phyloP scores from a whole-genome alignment of 805 yeast species.

The Limtongia smithiae region DNA sequence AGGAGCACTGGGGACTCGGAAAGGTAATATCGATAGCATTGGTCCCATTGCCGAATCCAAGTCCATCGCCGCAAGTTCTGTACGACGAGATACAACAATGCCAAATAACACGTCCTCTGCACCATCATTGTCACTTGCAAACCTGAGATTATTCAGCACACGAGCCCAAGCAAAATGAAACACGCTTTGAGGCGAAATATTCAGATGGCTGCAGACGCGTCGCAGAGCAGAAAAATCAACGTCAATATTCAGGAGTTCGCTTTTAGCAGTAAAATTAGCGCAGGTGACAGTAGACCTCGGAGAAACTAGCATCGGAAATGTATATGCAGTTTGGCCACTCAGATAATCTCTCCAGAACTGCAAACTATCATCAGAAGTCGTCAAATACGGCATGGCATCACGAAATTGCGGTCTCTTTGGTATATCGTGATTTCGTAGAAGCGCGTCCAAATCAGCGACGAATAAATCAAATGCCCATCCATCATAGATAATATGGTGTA shows the following conservation, averaged over 20 bases:
- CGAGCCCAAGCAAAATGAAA: slow-evolving; percentile 28
- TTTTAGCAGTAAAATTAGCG: background rate
- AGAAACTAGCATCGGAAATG: slow-evolving; percentile 3
- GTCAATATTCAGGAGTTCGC: background rate
- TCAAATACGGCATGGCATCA: slow-evolving; percentile 4
- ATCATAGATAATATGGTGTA: slow-evolving; percentile 29
- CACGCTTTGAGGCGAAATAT: slow-evolving; percentile 19
- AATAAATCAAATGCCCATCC: slow-evolving; percentile 27
- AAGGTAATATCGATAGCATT: slow-evolving; percentile 15
- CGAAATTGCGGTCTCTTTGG: slow-evolving; percentile 5
- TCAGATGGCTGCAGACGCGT: background rate
- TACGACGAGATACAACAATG: slow-evolving; percentile 23
- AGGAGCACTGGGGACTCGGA: slow-evolving; percentile 13
- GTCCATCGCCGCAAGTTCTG: slow-evolving; percentile 1
- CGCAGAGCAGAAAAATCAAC: background rate
- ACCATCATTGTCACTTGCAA: background rate
- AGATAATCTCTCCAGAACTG: slow-evolving; percentile 15
- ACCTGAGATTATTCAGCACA: slow-evolving; percentile 3
- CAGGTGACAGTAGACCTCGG: background rate
- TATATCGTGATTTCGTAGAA: background rate
- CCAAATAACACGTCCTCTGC: slow-evolving; percentile 27
- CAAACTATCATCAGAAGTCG: background rate
- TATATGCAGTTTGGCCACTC: background rate
- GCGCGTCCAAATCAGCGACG: slow-evolving; percentile 8
- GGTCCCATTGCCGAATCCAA: slow-evolving; percentile 16